Evolutionary conservation across 306 rosid species (phyloP), one percentile per base, ranked within the genome.

Genomic region (Cicer yamashitae): DNA sequence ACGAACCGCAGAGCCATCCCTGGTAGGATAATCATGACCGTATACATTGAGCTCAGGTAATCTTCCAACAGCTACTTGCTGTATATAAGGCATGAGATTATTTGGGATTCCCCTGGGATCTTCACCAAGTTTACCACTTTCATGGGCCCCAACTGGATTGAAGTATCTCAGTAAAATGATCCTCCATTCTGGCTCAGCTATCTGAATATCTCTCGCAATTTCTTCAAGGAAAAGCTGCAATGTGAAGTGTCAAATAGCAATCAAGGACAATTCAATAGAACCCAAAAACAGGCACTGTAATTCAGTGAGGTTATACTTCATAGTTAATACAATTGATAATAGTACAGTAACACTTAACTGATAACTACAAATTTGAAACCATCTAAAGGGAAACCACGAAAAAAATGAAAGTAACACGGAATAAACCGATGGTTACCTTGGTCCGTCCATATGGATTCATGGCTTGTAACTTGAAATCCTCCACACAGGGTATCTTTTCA

Each of bases 131-230:
- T 64, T 79, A 12, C 98, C 98, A 85, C 97, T 94, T 81, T 94
- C 96, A 70, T 94, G 97, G 69, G 96, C 96, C 45, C 98, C 98
- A 8, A 94, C 97, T 8, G 98, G 98, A 59, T 94, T 94, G 90
- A 94, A 94, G 88, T 94, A 91, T 77, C 98, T 89, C 70, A 94
- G 70, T 67, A 91, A 78, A 57, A 94, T 85, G 80, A 90, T 90
- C 72, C 76, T 84, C 97, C 98, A 94, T 71, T 84, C 96, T 67
- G 91, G 91, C 70, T 91, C 98, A 22, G 96, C 98, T 67, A 67
- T 89, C 13, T 90, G 92, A 77, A 91, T 89, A 68, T 91, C 97
- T 50, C 91, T 87, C 51, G 93, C 93, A 76, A 91, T 87, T 83
- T 91, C 96, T 82, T 94, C 98, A 0, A 90, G 91, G 84, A 91